Evolutionary conservation across 805 yeast genomes (phyloP), one percentile per base, ranked within the genome.

Genomic region (Saturnispora diversa): DNA sequence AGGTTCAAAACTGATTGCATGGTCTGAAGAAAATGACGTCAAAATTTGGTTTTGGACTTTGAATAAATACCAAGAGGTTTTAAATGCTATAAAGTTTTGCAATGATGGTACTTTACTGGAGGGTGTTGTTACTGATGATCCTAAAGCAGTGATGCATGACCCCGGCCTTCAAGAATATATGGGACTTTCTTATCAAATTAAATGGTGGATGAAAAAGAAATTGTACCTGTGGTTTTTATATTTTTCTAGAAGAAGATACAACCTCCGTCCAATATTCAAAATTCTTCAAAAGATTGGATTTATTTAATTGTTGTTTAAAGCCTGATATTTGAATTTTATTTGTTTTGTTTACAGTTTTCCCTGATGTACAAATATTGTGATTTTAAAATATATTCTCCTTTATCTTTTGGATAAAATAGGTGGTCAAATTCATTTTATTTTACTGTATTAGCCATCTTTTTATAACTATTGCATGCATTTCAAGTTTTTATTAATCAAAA

Each of bases 31-130:
- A 7, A 40, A 54, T n/a, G 32, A 51, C 12, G 10, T 60, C 3
- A 49, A 51, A 28, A 43, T 63, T 12, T 63, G 64, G 62, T 48
- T 62, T 37, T 63, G 68, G 68, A 63, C 68, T 10, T 53, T 61
- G 20, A 63, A 63, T 44, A 37, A 47, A 19, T 41, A 45, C 8
- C 32, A 45, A 13, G 62, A 56, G 21, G 35, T 59, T 8, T 33
- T 44, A 10, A 37, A 43, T 12, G 52, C 53, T 4, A 21, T 47
- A 1, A 32, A 50, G 3, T 26, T 37, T 7, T 15, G 40, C 4
- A 16, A 31, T 16, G 48, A 43, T 27, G 37, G 45, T 1, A 19
- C 31, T 11, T 36, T 43, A 15, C 30, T 53, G 10, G 44, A 43
- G 3, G 60, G 59, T 25, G 25, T 50, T 15, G 39, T 53, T 25